Percentiles rank a stretch among this genome's conserved stretches.
phyloP scores from a whole-genome alignment of 1,139 yeast species.

The Diutina rugosa region DNA sequence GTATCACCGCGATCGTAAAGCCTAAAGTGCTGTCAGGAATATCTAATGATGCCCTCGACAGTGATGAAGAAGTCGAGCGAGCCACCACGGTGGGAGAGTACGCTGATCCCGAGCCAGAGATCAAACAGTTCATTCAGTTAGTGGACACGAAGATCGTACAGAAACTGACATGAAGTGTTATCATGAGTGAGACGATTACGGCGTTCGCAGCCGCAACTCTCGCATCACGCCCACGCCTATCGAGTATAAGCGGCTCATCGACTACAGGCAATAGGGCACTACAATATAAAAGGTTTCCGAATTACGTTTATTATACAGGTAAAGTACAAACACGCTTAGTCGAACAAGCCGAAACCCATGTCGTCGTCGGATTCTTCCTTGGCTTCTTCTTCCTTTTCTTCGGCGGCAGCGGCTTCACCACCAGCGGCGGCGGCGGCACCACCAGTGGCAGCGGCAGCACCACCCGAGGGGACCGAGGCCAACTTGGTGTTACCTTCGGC shows the following conservation, averaged over 20 bases:
- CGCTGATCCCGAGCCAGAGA: not conserved
- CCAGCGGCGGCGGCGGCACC: slow-evolving; percentile 26
- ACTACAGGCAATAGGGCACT: not conserved
- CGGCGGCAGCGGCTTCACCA: slow-evolving; percentile 24
- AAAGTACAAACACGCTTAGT: slow-evolving; percentile 25
- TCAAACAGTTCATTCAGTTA: not conserved
- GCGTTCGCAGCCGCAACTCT: not conserved
- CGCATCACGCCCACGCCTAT: no score
- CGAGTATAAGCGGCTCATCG: no score
- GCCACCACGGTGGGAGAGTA: not conserved
- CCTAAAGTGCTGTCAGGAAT: not conserved
- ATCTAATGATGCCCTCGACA: not conserved
- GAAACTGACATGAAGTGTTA: not conserved
- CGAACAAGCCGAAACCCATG: slow-evolving; percentile 89
- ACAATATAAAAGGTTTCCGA: not conserved
- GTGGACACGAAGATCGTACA: not conserved
- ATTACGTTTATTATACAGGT: slow-evolving; percentile 2
- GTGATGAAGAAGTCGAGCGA: not conserved
- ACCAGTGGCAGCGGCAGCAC: slow-evolving; percentile 58
- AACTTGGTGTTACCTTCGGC: slow-evolving; percentile 75
- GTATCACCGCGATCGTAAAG: not conserved
- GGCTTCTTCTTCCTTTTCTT: slow-evolving; percentile 40
- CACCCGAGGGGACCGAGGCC: slow-evolving; percentile 76
- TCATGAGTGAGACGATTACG: no score
- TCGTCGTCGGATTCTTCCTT: slow-evolving; percentile 54